Conservation (phyloP, 129 eudicot genomes). For the Chrysanthemum seticuspe region DNA sequence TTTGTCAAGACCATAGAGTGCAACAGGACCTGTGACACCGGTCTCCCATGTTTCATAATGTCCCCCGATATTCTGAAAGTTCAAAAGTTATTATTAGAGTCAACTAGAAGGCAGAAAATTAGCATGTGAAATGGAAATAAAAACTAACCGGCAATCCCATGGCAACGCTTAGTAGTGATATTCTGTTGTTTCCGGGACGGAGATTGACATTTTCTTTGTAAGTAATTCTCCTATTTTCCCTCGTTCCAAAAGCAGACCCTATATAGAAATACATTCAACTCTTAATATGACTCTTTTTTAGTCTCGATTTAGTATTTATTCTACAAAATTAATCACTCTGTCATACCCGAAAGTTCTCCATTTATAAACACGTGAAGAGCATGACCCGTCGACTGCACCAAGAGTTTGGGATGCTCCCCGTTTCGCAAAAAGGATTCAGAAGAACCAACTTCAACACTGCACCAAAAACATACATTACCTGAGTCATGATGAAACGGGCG, state of each 20-base stretch:
- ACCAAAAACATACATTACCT: conserved; percentile 11
- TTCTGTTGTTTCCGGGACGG: conserved; percentile 69
- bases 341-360: conserved; percentile 75
- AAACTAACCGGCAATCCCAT: conserved; percentile 87
- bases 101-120: background rate
- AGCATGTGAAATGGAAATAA: background rate
- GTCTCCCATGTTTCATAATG: conserved; percentile 70
- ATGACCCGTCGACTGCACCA: conserved; percentile 79
- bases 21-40: conserved; percentile 66
- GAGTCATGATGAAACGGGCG: background rate
- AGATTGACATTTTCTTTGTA: conserved; percentile 59
- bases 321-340: background rate
- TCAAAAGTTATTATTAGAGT: background rate
- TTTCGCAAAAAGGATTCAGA: conserved; percentile 73
- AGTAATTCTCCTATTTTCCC: conserved; percentile 62
- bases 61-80: conserved; percentile 61
- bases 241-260: conserved; percentile 87
- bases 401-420: conserved; percentile 69
- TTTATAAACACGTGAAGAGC: conserved; percentile 84
- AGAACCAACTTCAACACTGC: conserved; percentile 68
- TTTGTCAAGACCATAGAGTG: conserved; percentile 57
- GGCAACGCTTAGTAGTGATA: conserved; percentile 83
- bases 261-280: conserved; percentile 1
- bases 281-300: background rate
- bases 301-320: background rate